These are phyloP conservation scores for Protomyces inouyei DNA, from an alignment of 1,139 yeast species.

Conservation along the genomic window DNA sequence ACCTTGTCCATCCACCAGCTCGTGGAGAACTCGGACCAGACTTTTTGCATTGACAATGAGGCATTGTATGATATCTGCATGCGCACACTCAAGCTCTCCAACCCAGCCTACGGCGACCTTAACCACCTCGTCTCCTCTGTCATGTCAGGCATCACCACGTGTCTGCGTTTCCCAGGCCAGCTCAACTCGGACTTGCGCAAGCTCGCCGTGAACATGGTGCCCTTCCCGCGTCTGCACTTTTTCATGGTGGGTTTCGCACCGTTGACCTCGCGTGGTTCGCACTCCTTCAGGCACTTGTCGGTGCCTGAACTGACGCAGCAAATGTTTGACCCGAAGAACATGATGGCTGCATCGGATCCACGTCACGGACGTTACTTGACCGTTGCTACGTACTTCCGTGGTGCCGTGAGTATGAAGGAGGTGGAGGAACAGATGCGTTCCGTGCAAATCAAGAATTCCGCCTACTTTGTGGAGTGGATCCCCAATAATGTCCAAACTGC, in stretches of 20 bases:
- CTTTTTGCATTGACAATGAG: conserved; percentile 47
- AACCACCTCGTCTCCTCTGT: conserved; percentile 45
- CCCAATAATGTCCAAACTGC: conserved; percentile 84
- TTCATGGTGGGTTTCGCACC: conserved; percentile 49
- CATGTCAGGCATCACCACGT: conserved; percentile 48
- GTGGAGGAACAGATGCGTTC: conserved; percentile 45
- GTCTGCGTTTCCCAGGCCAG: conserved; percentile 48
- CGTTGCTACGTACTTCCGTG: conserved; percentile 47
- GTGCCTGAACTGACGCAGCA: conserved; percentile 49
- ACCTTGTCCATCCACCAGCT: conserved; percentile 45
- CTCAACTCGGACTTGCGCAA: conserved; percentile 47
- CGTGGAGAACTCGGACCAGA: conserved; percentile 46
- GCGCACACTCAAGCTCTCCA: conserved; percentile 42
- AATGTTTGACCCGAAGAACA: conserved; percentile 45
- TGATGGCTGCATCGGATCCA: conserved; percentile 48
- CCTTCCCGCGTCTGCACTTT: conserved; percentile 48
- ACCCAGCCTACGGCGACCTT: conserved; percentile 44
- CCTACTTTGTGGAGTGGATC: conserved; percentile 77
- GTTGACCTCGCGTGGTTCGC: conserved; percentile 44
- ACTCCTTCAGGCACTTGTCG: conserved; percentile 43
- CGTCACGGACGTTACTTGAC: conserved; percentile 45
- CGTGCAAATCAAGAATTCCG: conserved; percentile 41
- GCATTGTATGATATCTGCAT: conserved; percentile 46
- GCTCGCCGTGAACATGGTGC: conserved; percentile 47
- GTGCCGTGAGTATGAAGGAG: conserved; percentile 46